Conservation (phyloP, 305 asterid genomes). For the Ilex paraguariensis region DNA sequence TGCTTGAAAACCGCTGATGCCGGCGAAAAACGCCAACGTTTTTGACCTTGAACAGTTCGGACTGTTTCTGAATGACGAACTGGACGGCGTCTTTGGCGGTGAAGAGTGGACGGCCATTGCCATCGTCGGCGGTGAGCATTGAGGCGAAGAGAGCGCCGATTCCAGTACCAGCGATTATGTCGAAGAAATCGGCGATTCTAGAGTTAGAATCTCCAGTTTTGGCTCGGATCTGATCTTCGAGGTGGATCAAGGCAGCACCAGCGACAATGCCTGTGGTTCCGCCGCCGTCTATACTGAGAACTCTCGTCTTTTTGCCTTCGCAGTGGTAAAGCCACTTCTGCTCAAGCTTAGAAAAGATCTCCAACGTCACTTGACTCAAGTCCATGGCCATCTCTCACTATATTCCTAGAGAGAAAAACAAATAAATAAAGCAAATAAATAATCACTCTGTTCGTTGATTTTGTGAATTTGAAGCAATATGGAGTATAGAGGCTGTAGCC, state of each 20-base stretch:
- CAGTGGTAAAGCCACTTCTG: slow-evolving; percentile 80
- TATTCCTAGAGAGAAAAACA: neutral
- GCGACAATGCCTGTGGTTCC: slow-evolving; percentile 51
- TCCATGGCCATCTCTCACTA: slow-evolving; percentile 33
- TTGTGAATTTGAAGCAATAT: too few species aligned
- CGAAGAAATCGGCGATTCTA: slow-evolving; percentile 69
- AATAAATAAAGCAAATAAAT: neutral
- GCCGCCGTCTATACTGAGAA: slow-evolving; percentile 51
- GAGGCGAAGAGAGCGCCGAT: slow-evolving; percentile 76
- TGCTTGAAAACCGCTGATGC: slow-evolving; percentile 38
- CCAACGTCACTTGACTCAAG: slow-evolving; percentile 59
- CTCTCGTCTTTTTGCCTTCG: slow-evolving; percentile 61
- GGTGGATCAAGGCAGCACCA: slow-evolving; percentile 52
- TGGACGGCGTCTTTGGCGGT: slow-evolving; percentile 52
- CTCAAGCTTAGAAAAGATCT: slow-evolving; percentile 78
- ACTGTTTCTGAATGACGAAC: slow-evolving; percentile 40
- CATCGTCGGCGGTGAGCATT: slow-evolving; percentile 65
- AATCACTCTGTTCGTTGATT: neutral
- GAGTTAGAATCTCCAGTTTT: slow-evolving; percentile 62
- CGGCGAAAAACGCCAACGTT: slow-evolving; percentile 40
- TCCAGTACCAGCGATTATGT: slow-evolving; percentile 76
- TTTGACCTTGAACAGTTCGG: slow-evolving; percentile 32
- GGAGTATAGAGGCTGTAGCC: too few species aligned
- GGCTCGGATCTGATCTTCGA: slow-evolving; percentile 74
- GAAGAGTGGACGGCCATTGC: slow-evolving; percentile 63